Evolutionary conservation across 2,329 filamentous ascomycete genomes (phyloP).

Genomic region (Curvularia eragrostidis): DNA sequence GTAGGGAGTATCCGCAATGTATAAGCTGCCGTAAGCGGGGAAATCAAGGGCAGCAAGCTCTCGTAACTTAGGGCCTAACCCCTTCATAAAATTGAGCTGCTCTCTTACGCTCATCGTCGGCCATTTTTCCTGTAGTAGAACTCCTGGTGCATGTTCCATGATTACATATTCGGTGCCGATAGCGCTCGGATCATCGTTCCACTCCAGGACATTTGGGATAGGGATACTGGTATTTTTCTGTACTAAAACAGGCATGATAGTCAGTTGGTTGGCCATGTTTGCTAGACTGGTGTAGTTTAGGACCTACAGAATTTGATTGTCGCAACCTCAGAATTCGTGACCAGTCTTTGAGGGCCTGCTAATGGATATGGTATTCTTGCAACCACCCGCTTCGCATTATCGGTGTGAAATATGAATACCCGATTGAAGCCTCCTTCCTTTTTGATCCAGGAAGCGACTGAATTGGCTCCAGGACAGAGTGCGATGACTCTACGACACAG

Average conservation of each 20-base stretch:
- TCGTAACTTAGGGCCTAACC: constrained; percentile 36
- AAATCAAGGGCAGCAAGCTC: constrained; percentile 46
- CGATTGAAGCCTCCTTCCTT: constrained; percentile 55
- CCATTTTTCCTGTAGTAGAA: constrained; percentile 45
- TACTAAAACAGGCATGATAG: constrained; percentile 33
- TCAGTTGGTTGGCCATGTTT: no score
- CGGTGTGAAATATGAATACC: constrained; percentile 53
- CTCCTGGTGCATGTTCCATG: constrained; percentile 46
- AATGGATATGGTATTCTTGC: constrained; percentile 53
- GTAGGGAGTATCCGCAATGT: constrained; percentile 29
- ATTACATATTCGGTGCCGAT: constrained; percentile 52
- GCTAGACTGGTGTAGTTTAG: not conserved
- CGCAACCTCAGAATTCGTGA: constrained; percentile 55
- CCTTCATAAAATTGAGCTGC: constrained; percentile 34
- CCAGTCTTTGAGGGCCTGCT: constrained; percentile 48
- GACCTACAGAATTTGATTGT: constrained; percentile 52
- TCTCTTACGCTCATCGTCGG: constrained; percentile 34
- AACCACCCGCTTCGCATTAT: constrained; percentile 49
- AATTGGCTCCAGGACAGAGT: constrained; percentile 46
- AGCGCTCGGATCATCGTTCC: constrained; percentile 49
- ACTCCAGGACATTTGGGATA: constrained; percentile 53
- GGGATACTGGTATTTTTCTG: constrained; percentile 50
- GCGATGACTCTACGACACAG: constrained; percentile 49
- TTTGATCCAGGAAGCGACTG: constrained; percentile 50
- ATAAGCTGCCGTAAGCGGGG: constrained; percentile 50